Base-by-base conservation (phyloP, 2,329 filamentous ascomycete genomes). In the Helotiales sp. region DNA sequence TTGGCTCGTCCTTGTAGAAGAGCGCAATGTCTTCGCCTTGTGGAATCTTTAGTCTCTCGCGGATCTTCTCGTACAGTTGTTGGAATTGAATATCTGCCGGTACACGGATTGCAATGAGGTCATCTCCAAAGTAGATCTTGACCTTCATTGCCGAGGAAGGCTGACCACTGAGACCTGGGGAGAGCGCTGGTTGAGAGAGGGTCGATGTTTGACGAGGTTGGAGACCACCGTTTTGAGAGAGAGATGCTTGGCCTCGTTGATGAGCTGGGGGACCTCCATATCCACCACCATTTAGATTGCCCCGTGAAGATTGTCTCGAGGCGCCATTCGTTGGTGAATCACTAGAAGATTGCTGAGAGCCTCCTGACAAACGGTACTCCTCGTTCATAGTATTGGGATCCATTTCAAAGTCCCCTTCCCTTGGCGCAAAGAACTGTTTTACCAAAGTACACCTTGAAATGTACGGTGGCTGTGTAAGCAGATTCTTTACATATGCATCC, bases 401-500 rank as follows among this genome's bases (percentile, higher is more conserved):
- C 49, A 97, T 94, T 79, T 98, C 95, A 77, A 96, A 97, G 78
- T 99, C 96, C 37, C 93, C 93, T 75, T 94, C 89, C 63, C 94
- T 87, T 4, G 96, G 96, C 1, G 90, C 90, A 77, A 99, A 98
- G 79, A 99, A 93, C 74, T 94, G 89, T 77, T 92, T 91, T 22
- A 98, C 95, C 8, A 98, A 82, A 65, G 89, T 89, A 76, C 93
- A 96, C 72, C 89, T 87, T 0, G 93, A 89, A 70, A 99, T 97
- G 77, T 97, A 93, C 0, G 87, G 82, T 2, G 93, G 92, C 79
- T 98, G 91, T 40, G 87, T 86, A 8, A 99, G 83, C 24, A 99
- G 84, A 74, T 96, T 95, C 81, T 96, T 96, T 73, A 99, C 93
- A 75, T 99, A 99, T 61, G 95, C 92, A 76, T 99, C 94, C 45